Evolutionary conservation across 768 basidiomycete species (phyloP).

Genomic region (Rhizopogon vinicolor): DNA sequence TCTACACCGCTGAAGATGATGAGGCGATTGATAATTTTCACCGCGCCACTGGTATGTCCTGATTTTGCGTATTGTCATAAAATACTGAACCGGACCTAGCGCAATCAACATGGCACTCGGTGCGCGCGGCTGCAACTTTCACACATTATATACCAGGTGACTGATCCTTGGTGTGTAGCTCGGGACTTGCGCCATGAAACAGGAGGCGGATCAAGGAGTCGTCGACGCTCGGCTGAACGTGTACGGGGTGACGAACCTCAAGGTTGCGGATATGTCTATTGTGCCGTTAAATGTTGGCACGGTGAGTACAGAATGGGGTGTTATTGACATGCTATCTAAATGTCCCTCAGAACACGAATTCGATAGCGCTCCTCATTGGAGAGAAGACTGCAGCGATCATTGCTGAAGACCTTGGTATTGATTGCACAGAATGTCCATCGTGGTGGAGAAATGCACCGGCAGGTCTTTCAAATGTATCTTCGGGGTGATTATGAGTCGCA

Average conservation of each 20-base stretch:
- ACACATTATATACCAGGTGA: background rate
- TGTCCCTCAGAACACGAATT: conserved; percentile 30
- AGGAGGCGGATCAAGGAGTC: conserved; percentile 53
- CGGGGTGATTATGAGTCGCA: no score
- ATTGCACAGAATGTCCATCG: no score
- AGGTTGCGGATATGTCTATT: conserved; percentile 50
- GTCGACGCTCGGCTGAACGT: conserved; percentile 58
- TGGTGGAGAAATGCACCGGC: no score
- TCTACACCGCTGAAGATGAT: conserved; percentile 30
- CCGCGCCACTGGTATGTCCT: conserved; percentile 12
- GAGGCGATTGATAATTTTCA: conserved; percentile 26
- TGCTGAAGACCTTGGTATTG: conserved; percentile 41
- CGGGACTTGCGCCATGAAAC: conserved; percentile 67
- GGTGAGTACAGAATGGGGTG: conserved; percentile 11
- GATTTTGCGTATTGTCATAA: background rate
- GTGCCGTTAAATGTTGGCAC: conserved; percentile 29
- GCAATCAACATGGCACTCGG: conserved; percentile 33
- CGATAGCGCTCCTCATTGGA: conserved; percentile 36
- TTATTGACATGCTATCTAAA: conserved; percentile 1
- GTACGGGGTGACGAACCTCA: conserved; percentile 52
- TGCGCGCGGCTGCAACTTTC: conserved; percentile 2
- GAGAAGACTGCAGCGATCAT: conserved; percentile 57
- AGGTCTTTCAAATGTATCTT: no score
- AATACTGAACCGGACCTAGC: conserved; percentile 20
- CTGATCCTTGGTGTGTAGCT: conserved; percentile 30